Percentiles rank a stretch among this genome's conserved stretches.
phyloP scores from a whole-genome alignment of 345 rosid genomes.

The Citrus cavaleriei region DNA sequence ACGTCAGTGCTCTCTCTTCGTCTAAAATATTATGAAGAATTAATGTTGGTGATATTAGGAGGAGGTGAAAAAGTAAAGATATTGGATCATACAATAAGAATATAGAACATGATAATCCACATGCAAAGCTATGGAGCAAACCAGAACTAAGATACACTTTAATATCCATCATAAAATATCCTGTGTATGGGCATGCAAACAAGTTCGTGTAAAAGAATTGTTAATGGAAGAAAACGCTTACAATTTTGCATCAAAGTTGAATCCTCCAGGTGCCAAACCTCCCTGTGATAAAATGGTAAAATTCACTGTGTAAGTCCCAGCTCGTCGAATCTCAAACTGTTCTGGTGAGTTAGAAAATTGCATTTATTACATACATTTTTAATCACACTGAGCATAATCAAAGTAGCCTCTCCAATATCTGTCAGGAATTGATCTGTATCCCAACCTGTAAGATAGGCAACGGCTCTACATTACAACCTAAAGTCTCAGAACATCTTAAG shows the following conservation, averaged over 20 bases:
- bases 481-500: not conserved
- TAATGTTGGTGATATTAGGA: not conserved
- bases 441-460: constrained; percentile 55
- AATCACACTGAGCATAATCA: constrained; percentile 87
- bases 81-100: not conserved
- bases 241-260: constrained; percentile 97
- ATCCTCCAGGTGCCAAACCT: constrained; percentile 95
- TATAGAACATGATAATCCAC: not conserved
- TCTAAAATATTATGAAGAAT: constrained; percentile 32
- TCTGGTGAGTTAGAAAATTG: not conserved
- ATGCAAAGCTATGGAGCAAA: not conserved
- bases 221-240: constrained; percentile 24
- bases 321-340: not conserved
- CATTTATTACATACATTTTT: constrained; percentile 49
- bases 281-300: constrained; percentile 43
- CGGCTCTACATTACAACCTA: not conserved
- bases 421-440: constrained; percentile 94
- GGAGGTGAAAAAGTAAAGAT: not conserved
- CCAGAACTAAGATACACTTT: not conserved
- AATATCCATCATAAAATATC: not conserved
- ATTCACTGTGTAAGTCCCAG: not conserved
- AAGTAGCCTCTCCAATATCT: constrained; percentile 81
- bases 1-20: constrained; percentile 96
- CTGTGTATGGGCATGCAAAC: not conserved
- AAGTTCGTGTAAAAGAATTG: not conserved